Evolutionary conservation across 768 basidiomycete genomes (phyloP).

Genomic region (Lactarius deliciosus): DNA sequence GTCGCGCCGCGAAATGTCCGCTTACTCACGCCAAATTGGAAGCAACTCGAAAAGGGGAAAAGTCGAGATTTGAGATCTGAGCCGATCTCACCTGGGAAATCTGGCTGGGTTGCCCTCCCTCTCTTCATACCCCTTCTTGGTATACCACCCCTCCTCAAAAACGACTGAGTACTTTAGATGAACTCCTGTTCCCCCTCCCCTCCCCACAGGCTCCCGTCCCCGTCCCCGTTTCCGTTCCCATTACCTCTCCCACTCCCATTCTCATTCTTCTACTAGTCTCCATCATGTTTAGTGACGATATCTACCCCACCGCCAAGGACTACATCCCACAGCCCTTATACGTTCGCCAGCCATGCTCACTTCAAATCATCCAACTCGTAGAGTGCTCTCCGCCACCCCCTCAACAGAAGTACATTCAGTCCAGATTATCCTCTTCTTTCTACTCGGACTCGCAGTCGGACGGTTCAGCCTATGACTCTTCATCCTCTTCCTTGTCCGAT

Average conservation of each 20-base stretch:
- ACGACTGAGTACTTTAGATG: constrained; percentile 23
- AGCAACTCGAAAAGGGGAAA: constrained; percentile 17
- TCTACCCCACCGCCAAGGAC: constrained; percentile 24
- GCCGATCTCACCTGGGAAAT: constrained; percentile 26
- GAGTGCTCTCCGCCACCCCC: constrained; percentile 32
- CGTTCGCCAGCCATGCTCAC: constrained; percentile 27
- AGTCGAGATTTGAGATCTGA: constrained; percentile 22
- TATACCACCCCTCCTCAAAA: constrained; percentile 21
- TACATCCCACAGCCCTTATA: constrained; percentile 25
- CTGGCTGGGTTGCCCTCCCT: constrained; percentile 24
- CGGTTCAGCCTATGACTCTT: constrained; percentile 42
- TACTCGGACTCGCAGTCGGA: constrained; percentile 29
- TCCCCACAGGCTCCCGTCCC: constrained; percentile 23
- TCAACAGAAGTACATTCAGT: constrained; percentile 32
- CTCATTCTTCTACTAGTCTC: neutral
- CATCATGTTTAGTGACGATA: constrained; percentile 32
- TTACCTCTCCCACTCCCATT: constrained; percentile 1
- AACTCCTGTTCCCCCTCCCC: constrained; percentile 8
- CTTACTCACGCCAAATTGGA: constrained; percentile 29
- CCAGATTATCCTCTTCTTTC: constrained; percentile 35
- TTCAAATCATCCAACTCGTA: constrained; percentile 30
- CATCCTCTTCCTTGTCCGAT: constrained; percentile 42
- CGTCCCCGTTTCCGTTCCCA: constrained; percentile 3
- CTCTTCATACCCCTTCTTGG: constrained; percentile 27
- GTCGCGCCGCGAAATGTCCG: constrained; percentile 34